Evolutionary conservation across 2,329 filamentous ascomycete species (phyloP).

Genomic region (Fusarium sp.): DNA sequence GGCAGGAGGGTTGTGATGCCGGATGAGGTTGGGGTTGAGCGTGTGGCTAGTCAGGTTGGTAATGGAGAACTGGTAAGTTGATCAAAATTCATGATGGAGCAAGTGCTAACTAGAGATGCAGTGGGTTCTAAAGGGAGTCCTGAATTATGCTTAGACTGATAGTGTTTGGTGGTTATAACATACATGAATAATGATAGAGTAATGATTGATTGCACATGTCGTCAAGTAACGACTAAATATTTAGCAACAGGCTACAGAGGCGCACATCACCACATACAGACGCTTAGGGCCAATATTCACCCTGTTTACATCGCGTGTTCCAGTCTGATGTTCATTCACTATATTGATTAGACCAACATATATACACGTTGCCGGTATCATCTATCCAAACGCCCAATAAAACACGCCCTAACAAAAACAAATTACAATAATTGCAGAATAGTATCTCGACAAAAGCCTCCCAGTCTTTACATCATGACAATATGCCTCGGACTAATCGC

Average conservation of each 20-base stretch:
- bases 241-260: neutral
- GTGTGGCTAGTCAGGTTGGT: conserved; percentile 78
- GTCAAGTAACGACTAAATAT: neutral
- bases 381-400: conserved; percentile 42
- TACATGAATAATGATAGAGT: conserved; percentile 36
- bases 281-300: neutral
- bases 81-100: neutral
- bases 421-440: conserved; percentile 12
- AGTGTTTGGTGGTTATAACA: neutral
- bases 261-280: too few relatives aligned
- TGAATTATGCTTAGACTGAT: conserved; percentile 56
- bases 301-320: neutral
- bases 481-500: conserved; percentile 4
- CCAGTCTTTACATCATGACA: conserved; percentile 11
- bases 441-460: conserved; percentile 24
- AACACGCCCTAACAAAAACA: conserved; percentile 18
- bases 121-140: conserved; percentile 74
- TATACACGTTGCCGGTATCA: conserved; percentile 46
- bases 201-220: conserved; percentile 5
- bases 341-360: conserved; percentile 38
- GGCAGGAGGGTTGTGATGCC: conserved; percentile 81
- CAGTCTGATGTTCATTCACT: conserved; percentile 27
- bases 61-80: conserved; percentile 83
- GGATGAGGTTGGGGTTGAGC: conserved; percentile 80
- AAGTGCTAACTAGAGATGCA: conserved; percentile 40